Evolutionary conservation across 805 yeast genomes (phyloP), one percentile per base, ranked within the genome.

Genomic region (Maudiozyma bulderi): DNA sequence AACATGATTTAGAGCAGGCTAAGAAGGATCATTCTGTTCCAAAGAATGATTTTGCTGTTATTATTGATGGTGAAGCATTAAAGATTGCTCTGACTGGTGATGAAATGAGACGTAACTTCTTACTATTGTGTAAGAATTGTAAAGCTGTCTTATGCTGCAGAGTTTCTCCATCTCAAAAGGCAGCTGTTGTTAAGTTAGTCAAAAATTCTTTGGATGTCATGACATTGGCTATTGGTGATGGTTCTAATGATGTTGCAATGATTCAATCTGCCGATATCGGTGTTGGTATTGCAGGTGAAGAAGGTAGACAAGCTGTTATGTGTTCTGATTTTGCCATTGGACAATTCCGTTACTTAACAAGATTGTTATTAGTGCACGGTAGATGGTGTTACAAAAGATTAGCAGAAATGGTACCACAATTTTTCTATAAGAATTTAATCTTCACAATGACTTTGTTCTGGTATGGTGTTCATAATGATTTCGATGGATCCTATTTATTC

Each of bases 201-300:
- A 85, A 84, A 61, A 78, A 79, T 30, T 76, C 80, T 15, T 69
- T 86, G 44, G 80, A 80, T 54, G 95, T 86, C 29, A 86, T 86
- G 90, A 86, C 95, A 0, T 69, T 86, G 51, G 91, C 95, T 6
- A 84, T 86, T 60, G 95, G 95, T 57, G 95, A 86, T 67, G 95
- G 95, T 47, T 82, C 95, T 11, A 86, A 86, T 62, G 95, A 86
- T 69, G 95, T 86, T 50, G 90, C 95, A 7, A 86, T 86, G 95
- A 86, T 86, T 57, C 95, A 86, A 65, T 81, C 89, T 14, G 93
- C 95, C 1, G 83, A 86, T 67, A 83, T 86, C 45, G 95, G 95
- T 60, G 85, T 86, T 49, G 95, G 95, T 70, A 86, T 86, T 61
- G 90, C 90, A 3, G 95, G 95, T 68, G 95, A 86, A 70, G 95